These are phyloP conservation scores for Alternaria atra DNA, from an alignment of 2,329 filamentous ascomycete genomes.

Conservation along the genomic window DNA sequence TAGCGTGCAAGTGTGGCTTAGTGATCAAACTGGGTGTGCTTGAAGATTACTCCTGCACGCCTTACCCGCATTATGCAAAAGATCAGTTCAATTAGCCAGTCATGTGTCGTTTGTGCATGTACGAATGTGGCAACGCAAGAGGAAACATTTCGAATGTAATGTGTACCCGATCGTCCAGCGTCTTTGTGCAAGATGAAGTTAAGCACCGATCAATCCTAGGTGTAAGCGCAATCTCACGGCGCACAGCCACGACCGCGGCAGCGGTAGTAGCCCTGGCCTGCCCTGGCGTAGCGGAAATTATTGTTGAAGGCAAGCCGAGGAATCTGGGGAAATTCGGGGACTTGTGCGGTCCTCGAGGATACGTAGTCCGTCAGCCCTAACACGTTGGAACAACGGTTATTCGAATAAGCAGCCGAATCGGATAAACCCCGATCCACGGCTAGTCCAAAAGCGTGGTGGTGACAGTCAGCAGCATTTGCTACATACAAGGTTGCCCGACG, in stretches of 20 bases:
- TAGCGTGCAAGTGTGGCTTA: slow-evolving; percentile 10
- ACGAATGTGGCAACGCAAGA: background rate
- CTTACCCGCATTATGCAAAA: slow-evolving; percentile 1
- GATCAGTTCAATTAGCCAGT: background rate
- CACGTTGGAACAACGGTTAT: background rate
- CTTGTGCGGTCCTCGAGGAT: background rate
- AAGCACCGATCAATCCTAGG: background rate
- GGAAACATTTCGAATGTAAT: background rate
- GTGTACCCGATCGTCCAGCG: background rate
- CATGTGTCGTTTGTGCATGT: background rate
- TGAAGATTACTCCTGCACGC: background rate
- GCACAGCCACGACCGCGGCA: background rate
- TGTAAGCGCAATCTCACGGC: background rate
- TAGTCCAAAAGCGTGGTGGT: background rate
- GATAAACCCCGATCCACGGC: background rate
- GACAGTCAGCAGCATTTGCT: background rate
- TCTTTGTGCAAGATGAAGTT: background rate
- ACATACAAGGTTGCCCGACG: no score
- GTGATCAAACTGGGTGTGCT: slow-evolving; percentile 4
- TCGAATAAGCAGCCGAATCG: background rate
- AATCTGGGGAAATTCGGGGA: background rate
- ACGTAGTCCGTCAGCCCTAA: slow-evolving; percentile 1
- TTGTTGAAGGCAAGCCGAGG: background rate
- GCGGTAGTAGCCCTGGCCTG: background rate
- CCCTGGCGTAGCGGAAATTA: background rate